Percentiles rank a stretch among this genome's conserved stretches.
Evolutionary conservation across 176 grass and related monocot species (phyloP).

Genomic region (Panicum miliaceum): DNA sequence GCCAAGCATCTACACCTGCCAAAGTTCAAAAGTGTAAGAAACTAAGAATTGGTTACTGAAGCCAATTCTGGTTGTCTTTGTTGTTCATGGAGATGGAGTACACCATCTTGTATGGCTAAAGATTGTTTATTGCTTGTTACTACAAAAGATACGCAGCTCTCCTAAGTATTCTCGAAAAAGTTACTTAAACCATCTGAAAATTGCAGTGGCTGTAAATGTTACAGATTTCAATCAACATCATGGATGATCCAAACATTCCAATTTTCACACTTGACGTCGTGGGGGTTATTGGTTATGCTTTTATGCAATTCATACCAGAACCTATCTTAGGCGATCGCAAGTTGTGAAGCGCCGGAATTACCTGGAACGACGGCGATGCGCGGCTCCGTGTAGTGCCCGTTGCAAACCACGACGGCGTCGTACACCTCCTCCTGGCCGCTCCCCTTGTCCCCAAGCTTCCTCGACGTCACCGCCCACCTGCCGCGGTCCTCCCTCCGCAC

Average conservation of each 20-base stretch:
- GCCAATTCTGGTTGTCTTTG: no score
- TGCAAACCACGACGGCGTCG: constrained; percentile 77
- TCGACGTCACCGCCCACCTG: constrained; percentile 70
- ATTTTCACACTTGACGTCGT: background rate
- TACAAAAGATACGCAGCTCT: no score
- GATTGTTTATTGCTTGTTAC: no score
- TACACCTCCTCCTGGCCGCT: constrained; percentile 50
- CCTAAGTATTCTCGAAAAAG: no score
- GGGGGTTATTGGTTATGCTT: background rate
- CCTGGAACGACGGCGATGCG: constrained; percentile 60
- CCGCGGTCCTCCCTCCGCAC: constrained; percentile 45
- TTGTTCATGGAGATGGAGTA: no score
- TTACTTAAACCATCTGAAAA: background rate
- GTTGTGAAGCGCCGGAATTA: constrained; percentile 1
- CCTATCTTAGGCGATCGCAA: background rate
- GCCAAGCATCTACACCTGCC: constrained; percentile 60
- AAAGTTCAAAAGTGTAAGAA: constrained; percentile 18
- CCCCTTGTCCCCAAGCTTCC: constrained; percentile 51
- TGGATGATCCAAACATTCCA: background rate
- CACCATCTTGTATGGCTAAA: no score
- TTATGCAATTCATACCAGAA: background rate
- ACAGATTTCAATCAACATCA: background rate
- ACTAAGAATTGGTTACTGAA: background rate
- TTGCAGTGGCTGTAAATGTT: background rate
- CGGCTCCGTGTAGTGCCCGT: constrained; percentile 67